Conservation (phyloP, 768 basidiomycete genomes). For the Wakefieldia striispora region DNA sequence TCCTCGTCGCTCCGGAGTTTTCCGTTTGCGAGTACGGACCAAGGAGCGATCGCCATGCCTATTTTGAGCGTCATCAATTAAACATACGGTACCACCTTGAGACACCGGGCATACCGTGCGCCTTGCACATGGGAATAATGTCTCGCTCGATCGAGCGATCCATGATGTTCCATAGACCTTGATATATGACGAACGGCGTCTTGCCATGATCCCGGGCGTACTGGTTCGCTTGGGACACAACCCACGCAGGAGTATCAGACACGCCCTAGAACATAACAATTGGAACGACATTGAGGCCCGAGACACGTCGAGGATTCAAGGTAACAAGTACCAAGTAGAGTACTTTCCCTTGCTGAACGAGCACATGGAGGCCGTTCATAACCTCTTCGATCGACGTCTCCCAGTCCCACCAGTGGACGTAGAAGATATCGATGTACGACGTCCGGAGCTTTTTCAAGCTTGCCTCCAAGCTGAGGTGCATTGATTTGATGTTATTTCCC, state of each 20-base stretch:
- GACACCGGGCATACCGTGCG: conserved; percentile 16
- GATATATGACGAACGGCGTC: conserved; percentile 46
- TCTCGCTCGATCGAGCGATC: conserved; percentile 44
- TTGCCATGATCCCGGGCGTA: conserved; percentile 42
- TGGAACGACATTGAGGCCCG: not conserved
- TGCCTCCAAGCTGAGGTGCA: conserved; percentile 39
- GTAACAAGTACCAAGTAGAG: conserved; percentile 29
- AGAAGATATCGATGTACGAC: conserved; percentile 21
- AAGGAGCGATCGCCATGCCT: conserved; percentile 37
- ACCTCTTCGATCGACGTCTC: conserved; percentile 40
- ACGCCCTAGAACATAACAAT: conserved; percentile 16
- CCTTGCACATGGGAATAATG: conserved; percentile 36
- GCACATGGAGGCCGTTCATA: conserved; percentile 37
- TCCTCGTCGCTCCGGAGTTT: conserved; percentile 33
- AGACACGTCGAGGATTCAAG: not conserved
- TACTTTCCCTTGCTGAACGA: conserved; percentile 39
- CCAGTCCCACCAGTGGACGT: too few relatives aligned
- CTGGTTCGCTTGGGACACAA: conserved; percentile 40
- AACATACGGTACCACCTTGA: too few relatives aligned
- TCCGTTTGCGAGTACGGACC: conserved; percentile 35
- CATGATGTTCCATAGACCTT: conserved; percentile 35
- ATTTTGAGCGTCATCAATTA: not conserved
- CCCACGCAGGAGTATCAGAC: conserved; percentile 39
- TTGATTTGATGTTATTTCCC: conserved; percentile 49
- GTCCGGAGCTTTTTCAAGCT: conserved; percentile 23